Conservation (phyloP, 148 eudicot genomes). For the Vaccinium macrocarpon region DNA sequence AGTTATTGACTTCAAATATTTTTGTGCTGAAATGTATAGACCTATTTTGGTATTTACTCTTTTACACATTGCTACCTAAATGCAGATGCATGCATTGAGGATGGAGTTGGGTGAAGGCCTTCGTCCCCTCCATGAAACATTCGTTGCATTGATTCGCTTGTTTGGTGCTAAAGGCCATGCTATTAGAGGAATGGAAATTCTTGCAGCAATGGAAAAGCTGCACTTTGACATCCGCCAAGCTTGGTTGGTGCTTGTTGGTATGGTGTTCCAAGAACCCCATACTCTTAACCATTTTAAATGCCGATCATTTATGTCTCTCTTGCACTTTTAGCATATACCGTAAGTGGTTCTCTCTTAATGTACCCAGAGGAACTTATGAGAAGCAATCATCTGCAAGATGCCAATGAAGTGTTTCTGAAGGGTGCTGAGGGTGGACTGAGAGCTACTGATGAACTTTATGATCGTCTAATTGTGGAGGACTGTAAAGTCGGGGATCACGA, state of each 20-base stretch:
- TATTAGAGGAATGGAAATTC: constrained; percentile 82
- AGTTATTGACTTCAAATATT: not conserved
- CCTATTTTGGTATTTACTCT: not conserved
- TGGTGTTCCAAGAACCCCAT: constrained; percentile 22
- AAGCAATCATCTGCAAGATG: constrained; percentile 73
- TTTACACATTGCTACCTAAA: constrained; percentile 9
- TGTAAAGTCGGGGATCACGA: constrained; percentile 95
- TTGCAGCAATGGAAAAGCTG: constrained; percentile 94
- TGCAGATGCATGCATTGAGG: constrained; percentile 91
- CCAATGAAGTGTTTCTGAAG: constrained; percentile 87
- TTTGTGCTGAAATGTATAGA: too few species aligned
- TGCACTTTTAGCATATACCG: constrained; percentile 8
- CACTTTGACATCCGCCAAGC: constrained; percentile 86
- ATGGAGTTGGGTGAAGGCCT: constrained; percentile 89
- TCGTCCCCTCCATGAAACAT: constrained; percentile 90
- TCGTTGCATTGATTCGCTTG: constrained; percentile 72
- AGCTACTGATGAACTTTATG: constrained; percentile 88
- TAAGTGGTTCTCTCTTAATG: constrained; percentile 19
- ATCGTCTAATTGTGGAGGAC: constrained; percentile 81
- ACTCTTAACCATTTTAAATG: not conserved
- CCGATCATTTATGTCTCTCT: constrained; percentile 11
- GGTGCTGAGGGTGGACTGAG: constrained; percentile 87
- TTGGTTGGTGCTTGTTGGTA: constrained; percentile 97
- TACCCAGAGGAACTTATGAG: constrained; percentile 75
- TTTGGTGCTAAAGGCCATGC: constrained; percentile 84